Conservation (phyloP, 2,329 filamentous ascomycete genomes). For the Pseudopyrenochaeta lycopersici region DNA sequence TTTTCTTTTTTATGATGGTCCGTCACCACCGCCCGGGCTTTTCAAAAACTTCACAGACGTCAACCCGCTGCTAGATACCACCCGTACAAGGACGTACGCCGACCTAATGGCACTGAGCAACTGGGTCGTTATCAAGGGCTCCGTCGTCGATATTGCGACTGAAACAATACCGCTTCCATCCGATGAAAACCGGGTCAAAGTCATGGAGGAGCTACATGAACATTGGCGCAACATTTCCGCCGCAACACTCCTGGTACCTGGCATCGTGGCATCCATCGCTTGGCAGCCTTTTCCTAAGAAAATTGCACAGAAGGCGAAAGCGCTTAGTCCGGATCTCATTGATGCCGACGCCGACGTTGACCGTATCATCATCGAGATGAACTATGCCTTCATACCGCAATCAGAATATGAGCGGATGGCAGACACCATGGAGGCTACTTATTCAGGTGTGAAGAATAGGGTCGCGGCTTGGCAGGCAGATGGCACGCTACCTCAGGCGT, state of each 20-base stretch:
- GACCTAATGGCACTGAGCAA: slow-evolving; percentile 60
- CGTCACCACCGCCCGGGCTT: slow-evolving; percentile 57
- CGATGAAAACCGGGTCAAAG: slow-evolving; percentile 25
- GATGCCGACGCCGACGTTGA: slow-evolving; percentile 52
- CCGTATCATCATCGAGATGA: slow-evolving; percentile 57
- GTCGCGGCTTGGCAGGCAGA: slow-evolving; percentile 49
- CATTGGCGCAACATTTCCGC: slow-evolving; percentile 41
- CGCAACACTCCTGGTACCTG: slow-evolving; percentile 35
- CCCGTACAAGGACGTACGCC: slow-evolving; percentile 59
- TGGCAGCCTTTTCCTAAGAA: slow-evolving; percentile 46
- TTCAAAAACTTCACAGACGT: slow-evolving; percentile 67
- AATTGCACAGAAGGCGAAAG: slow-evolving; percentile 33
- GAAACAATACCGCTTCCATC: slow-evolving; percentile 44
- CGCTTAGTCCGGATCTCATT: slow-evolving; percentile 45
- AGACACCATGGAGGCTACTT: slow-evolving; percentile 49
- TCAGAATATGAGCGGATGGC: slow-evolving; percentile 52
- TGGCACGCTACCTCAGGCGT: slow-evolving; percentile 52
- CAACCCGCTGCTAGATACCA: slow-evolving; percentile 54
- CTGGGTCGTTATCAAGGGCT: slow-evolving; percentile 44
- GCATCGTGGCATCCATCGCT: slow-evolving; percentile 44
- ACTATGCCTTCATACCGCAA: slow-evolving; percentile 51
- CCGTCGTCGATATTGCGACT: slow-evolving; percentile 45
- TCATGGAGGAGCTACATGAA: slow-evolving; percentile 39
- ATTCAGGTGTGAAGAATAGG: slow-evolving; percentile 48
- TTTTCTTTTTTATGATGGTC: slow-evolving; percentile 46